These are phyloP conservation scores for Quercus rubra DNA, from an alignment of 306 rosid species.

Conservation along the genomic window DNA sequence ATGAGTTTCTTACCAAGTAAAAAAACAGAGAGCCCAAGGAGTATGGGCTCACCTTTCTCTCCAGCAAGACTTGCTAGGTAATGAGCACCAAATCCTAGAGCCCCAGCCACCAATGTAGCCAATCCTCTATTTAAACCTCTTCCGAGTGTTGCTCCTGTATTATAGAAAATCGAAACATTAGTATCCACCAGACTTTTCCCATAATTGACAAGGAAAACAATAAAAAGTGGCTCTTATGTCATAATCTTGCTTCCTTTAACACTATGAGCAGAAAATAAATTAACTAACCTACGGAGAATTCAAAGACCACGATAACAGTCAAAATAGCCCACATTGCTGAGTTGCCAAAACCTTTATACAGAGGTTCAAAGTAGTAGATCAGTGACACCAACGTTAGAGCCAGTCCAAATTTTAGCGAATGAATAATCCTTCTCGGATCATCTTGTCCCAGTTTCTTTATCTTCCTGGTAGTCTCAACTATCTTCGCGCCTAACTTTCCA, in stretches of 20 bases:
- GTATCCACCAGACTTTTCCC: too few relatives aligned
- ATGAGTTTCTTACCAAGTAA: constrained; percentile 13
- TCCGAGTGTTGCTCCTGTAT: constrained; percentile 32
- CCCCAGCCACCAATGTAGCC: constrained; percentile 24
- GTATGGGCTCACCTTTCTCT: background rate
- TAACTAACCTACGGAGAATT: constrained; percentile 37
- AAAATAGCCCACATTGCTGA: constrained; percentile 39
- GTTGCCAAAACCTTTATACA: constrained; percentile 19
- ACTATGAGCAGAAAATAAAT: too few relatives aligned
- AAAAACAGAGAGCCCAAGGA: constrained; percentile 20
- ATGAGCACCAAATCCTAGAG: constrained; percentile 24
- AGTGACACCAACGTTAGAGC: constrained; percentile 28
- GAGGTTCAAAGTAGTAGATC: constrained; percentile 32
- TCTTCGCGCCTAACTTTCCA: background rate
- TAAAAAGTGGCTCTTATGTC: background rate
- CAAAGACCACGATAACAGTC: constrained; percentile 31
- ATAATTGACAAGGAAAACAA: background rate
- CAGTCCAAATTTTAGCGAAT: constrained; percentile 38
- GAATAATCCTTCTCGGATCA: constrained; percentile 43
- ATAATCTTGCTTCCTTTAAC: too few relatives aligned
- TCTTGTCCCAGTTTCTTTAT: constrained; percentile 38
- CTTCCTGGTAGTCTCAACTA: background rate
- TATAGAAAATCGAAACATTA: too few relatives aligned
- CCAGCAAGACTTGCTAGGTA: constrained; percentile 18
- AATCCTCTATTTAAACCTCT: constrained; percentile 38